Evolutionary conservation across 2,329 filamentous ascomycete species (phyloP).

Genomic region (Verticillium klebahnii): DNA sequence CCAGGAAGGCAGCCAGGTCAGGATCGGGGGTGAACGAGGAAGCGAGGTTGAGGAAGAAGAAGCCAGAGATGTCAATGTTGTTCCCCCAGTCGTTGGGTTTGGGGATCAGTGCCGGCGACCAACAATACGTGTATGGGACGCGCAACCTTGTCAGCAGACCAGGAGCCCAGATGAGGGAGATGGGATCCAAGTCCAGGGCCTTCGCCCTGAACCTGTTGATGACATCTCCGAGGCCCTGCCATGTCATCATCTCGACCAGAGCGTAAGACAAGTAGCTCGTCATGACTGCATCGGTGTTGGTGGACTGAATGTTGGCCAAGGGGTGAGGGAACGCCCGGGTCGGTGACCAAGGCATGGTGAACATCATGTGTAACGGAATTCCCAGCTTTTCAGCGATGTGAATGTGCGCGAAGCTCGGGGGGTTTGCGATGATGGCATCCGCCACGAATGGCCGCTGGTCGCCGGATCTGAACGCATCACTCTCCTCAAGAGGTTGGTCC

Average conservation of each 20-base stretch:
- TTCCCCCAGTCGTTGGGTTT: slow-evolving; percentile 73
- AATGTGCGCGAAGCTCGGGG: slow-evolving; percentile 71
- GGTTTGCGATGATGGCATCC: slow-evolving; percentile 75
- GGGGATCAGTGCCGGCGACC: slow-evolving; percentile 76
- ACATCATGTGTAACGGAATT: slow-evolving; percentile 79
- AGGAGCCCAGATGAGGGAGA: slow-evolving; percentile 79
- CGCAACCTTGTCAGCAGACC: slow-evolving; percentile 70
- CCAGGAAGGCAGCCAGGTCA: slow-evolving; percentile 62
- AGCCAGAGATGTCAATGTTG: slow-evolving; percentile 70
- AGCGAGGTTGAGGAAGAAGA: slow-evolving; percentile 68
- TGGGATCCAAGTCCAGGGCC: slow-evolving; percentile 67
- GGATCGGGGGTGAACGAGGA: slow-evolving; percentile 61
- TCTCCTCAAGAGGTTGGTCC: slow-evolving; percentile 48
- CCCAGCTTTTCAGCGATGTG: slow-evolving; percentile 73
- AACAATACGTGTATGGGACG: slow-evolving; percentile 87
- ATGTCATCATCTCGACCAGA: slow-evolving; percentile 85
- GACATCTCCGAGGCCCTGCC: slow-evolving; percentile 86
- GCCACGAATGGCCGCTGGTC: slow-evolving; percentile 68
- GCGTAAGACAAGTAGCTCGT: slow-evolving; percentile 82
- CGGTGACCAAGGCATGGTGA: slow-evolving; percentile 91
- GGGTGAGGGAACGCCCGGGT: slow-evolving; percentile 85
- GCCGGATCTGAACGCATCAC: slow-evolving; percentile 31
- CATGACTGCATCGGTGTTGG: slow-evolving; percentile 69
- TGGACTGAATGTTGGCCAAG: slow-evolving; percentile 73
- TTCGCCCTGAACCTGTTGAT: slow-evolving; percentile 83